A percentile compares a stretch with the other conserved stretches of the same genome.
Conservation (phyloP, 75 land plant genomes). For the Sequoia sempervirens region DNA sequence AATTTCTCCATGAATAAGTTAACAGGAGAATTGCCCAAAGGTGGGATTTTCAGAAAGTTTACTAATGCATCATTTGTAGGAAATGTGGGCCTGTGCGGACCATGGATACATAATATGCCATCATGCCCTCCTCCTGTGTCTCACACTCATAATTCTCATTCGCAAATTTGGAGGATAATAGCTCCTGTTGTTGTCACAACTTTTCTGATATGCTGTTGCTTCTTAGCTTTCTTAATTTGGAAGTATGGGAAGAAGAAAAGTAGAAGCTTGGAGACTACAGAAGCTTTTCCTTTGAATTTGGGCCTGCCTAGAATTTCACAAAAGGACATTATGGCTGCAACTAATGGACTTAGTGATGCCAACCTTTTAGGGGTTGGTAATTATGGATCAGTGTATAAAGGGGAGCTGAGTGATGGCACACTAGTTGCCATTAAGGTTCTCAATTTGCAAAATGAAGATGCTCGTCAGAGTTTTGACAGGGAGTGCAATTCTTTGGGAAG, state of each 20-base stretch:
- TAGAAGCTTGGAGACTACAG: neutral
- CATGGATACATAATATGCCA: neutral
- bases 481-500: constrained; percentile 30
- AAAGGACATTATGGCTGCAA: neutral
- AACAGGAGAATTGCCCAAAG: constrained; percentile 36
- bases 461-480: constrained; percentile 12
- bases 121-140: neutral
- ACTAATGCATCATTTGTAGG: constrained; percentile 10
- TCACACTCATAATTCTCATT: neutral
- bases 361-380: constrained; percentile 35
- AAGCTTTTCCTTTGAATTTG: neutral
- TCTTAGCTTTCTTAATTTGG: neutral
- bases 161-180: neutral
- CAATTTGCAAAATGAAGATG: constrained; percentile 13
- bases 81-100: constrained; percentile 20
- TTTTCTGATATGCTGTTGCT: neutral
- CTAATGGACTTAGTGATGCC: constrained; percentile 8
- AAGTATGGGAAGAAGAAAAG: neutral
- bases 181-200: neutral
- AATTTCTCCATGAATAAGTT: constrained; percentile 39
- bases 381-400: constrained; percentile 43
- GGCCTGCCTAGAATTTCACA: neutral
- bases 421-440: constrained; percentile 30
- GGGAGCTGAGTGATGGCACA: constrained; percentile 17
- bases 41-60: constrained; percentile 14